Conservation (phyloP, 805 yeast genomes). For the Debaryomyces castellii region DNA sequence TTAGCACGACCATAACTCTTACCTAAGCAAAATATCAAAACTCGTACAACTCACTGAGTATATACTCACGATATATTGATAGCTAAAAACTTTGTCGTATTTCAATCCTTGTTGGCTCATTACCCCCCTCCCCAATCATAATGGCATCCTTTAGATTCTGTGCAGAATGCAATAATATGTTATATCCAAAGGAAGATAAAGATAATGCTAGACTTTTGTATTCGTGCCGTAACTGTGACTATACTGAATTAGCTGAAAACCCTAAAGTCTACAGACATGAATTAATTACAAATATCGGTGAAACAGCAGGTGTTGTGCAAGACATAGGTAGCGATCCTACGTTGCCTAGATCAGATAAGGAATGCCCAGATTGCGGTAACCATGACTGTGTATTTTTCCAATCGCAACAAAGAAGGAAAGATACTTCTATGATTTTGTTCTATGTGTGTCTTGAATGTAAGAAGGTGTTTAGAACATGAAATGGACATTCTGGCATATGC, state of each 20-base stretch:
- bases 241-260: conserved; percentile 86
- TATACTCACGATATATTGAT: no score
- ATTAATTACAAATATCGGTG: conserved; percentile 85
- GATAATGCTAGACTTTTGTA: conserved; percentile 72
- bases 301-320: conserved; percentile 95
- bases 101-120: no score
- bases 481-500: no score
- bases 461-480: conserved; percentile 54
- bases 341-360: conserved; percentile 90
- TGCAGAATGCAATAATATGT: conserved; percentile 96
- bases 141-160: conserved; percentile 97
- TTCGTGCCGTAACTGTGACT: conserved; percentile 92
- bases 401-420: conserved; percentile 91
- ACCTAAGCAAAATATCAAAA: conserved; percentile 8
- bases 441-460: conserved; percentile 90
- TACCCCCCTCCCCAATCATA: no score
- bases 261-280: conserved; percentile 91
- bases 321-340: conserved; percentile 98
- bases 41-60: not conserved
- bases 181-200: conserved; percentile 94
- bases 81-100: no score
- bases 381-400: conserved; percentile 95
- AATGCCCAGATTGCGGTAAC: conserved; percentile 86
- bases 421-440: conserved; percentile 91
- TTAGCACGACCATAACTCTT: conserved; percentile 7